Evolutionary conservation across 192 early-diverging fungal genomes (phyloP).

Genomic region (Funneliformis mosseae): DNA sequence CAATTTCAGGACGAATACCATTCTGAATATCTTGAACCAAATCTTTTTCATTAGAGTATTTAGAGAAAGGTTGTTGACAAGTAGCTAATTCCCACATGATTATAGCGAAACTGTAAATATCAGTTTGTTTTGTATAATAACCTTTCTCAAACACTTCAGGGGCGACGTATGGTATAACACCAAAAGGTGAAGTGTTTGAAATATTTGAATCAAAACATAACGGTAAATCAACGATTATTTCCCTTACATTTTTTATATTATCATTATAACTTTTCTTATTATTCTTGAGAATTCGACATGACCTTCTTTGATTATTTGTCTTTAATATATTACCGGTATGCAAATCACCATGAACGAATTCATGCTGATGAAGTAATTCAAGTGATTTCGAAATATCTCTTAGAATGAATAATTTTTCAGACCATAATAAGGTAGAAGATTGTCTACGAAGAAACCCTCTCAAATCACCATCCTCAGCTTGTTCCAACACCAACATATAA

Average conservation of each 20-base stretch:
- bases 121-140: constrained; percentile 6
- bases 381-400: constrained; percentile 7
- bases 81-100: constrained; percentile 8
- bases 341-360: constrained; percentile 20
- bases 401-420: not conserved
- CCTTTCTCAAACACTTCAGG: constrained; percentile 20
- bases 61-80: not conserved
- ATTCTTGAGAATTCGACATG: not conserved
- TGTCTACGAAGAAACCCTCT: not conserved
- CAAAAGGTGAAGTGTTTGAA: not conserved
- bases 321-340: constrained; percentile 21
- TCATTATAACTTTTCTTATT: not conserved
- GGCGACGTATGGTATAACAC: constrained; percentile 20
- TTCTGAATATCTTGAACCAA: constrained; percentile 4
- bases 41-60: not conserved
- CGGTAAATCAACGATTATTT: not conserved
- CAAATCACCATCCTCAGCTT: constrained; percentile 8
- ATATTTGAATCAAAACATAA: not conserved
- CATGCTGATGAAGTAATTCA: not conserved
- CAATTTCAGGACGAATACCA: constrained; percentile 1
- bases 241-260: not conserved
- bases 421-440: constrained; percentile 1
- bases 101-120: constrained; percentile 21
- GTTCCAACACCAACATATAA: constrained; percentile 18
- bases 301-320: not conserved